Conservation (phyloP, 108 stramenopile genomes). For the Asterionellopsis glacialis region DNA sequence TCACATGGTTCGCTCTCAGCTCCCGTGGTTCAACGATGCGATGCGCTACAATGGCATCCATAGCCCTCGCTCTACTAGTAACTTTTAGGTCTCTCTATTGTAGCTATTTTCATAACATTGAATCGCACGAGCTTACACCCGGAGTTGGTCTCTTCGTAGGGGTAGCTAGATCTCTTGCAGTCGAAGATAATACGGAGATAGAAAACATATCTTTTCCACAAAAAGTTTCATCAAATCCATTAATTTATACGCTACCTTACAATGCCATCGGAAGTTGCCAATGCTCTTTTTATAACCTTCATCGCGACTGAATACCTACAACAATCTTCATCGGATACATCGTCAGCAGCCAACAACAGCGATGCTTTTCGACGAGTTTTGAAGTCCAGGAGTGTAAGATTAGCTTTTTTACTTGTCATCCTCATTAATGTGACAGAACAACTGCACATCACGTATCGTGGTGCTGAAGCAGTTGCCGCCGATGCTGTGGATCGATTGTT, state of each 20-base stretch:
- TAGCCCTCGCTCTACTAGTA: background rate
- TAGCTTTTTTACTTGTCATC: constrained; percentile 13
- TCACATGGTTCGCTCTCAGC: too few species aligned
- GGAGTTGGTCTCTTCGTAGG: too few species aligned
- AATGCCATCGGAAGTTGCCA: constrained; percentile 71
- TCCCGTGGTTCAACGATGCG: too few species aligned
- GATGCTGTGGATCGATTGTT: constrained; percentile 19
- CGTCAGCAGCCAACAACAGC: constrained; percentile 6
- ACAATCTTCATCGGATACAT: background rate
- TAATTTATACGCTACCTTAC: too few species aligned
- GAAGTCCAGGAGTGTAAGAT: too few species aligned
- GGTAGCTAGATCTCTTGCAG: too few species aligned
- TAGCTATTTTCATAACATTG: too few species aligned
- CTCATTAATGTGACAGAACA: constrained; percentile 59
- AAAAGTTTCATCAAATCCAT: background rate
- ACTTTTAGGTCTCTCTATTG: too few species aligned
- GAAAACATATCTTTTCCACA: background rate
- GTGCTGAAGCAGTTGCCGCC: constrained; percentile 2
- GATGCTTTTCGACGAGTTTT: background rate
- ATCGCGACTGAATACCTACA: constrained; percentile 62
- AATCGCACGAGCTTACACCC: too few species aligned
- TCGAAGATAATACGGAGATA: background rate
- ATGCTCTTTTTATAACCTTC: constrained; percentile 77
- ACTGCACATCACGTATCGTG: constrained; percentile 17
- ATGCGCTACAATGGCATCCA: too few species aligned